Evolutionary conservation across 208 protist genomes (phyloP).

Genomic region (Lotmaria passim): DNA sequence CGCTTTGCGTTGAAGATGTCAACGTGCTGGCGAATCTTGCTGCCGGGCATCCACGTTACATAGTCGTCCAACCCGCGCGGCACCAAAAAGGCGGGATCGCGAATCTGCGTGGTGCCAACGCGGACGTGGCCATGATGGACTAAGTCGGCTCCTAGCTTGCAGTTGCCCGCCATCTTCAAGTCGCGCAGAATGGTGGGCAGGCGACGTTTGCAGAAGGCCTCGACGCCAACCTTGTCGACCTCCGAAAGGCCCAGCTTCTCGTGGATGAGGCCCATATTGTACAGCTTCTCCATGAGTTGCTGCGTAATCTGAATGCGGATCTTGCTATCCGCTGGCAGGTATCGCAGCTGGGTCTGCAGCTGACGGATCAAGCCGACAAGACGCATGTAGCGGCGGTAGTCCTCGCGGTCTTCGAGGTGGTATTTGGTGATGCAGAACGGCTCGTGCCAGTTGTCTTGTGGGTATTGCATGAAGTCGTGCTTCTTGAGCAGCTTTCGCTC

Average conservation of each 20-base stretch:
- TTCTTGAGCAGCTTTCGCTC: slow-evolving; percentile 92
- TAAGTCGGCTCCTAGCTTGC: slow-evolving; percentile 80
- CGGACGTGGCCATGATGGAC: slow-evolving; percentile 92
- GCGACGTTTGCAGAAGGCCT: slow-evolving; percentile 90
- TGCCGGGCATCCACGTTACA: slow-evolving; percentile 90
- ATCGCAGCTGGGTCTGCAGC: slow-evolving; percentile 88
- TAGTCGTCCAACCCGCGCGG: slow-evolving; percentile 83
- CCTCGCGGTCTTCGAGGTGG: slow-evolving; percentile 91
- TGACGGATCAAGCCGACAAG: slow-evolving; percentile 87
- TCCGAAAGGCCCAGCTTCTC: slow-evolving; percentile 84
- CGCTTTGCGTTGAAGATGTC: slow-evolving; percentile 86
- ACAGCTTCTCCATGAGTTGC: slow-evolving; percentile 90
- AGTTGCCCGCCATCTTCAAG: slow-evolving; percentile 90
- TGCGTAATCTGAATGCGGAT: slow-evolving; percentile 92
- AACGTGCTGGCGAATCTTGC: slow-evolving; percentile 90
- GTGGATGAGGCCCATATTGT: slow-evolving; percentile 90
- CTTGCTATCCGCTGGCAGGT: slow-evolving; percentile 86
- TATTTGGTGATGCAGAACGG: slow-evolving; percentile 93
- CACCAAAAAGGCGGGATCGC: slow-evolving; percentile 91
- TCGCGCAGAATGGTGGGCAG: slow-evolving; percentile 88
- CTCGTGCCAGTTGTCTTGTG: slow-evolving; percentile 92
- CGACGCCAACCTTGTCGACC: slow-evolving; percentile 90
- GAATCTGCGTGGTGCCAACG: slow-evolving; percentile 87
- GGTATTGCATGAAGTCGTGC: slow-evolving; percentile 93
- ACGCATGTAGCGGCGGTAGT: slow-evolving; percentile 91